phyloP scores from a whole-genome alignment of 2,329 filamentous ascomycete genomes.

The Fulvia fulva region DNA sequence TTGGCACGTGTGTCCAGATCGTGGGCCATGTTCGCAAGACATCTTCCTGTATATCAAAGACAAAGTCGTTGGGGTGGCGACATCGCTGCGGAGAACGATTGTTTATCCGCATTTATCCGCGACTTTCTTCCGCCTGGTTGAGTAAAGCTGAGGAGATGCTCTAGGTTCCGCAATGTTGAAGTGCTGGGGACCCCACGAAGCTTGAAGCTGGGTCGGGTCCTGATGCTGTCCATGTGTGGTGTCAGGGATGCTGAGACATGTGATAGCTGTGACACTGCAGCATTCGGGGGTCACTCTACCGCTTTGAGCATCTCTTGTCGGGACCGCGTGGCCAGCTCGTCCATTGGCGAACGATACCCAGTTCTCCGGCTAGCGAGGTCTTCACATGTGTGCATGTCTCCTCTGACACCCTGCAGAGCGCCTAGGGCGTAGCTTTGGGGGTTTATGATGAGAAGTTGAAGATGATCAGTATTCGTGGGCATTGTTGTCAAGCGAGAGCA shows the following conservation, averaged over 20 bases:
- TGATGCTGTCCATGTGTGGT: not conserved
- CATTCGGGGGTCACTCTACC: not conserved
- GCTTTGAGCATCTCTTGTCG: not conserved
- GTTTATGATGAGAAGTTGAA: too few species aligned
- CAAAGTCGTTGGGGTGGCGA: not conserved
- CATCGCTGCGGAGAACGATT: not conserved
- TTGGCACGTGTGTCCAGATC: not conserved
- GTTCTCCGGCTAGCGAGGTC: too few species aligned
- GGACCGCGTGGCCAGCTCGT: not conserved
- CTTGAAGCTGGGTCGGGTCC: not conserved
- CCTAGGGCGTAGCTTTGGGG: too few species aligned
- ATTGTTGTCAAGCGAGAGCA: too few species aligned
- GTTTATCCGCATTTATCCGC: not conserved
- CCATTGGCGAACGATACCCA: not conserved
- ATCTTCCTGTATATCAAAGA: not conserved
- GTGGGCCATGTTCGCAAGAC: not conserved
- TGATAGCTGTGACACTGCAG: not conserved
- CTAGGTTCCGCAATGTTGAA: not conserved
- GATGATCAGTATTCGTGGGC: too few species aligned
- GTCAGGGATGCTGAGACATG: not conserved
- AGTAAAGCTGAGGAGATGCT: not conserved
- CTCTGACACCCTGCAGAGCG: too few species aligned
- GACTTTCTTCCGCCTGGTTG: not conserved
- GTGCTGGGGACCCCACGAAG: not conserved
- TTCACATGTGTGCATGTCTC: too few species aligned